These are phyloP conservation scores for Bipolaris sorokiniana DNA, from an alignment of 2,329 filamentous ascomycete genomes.

Conservation along the genomic window DNA sequence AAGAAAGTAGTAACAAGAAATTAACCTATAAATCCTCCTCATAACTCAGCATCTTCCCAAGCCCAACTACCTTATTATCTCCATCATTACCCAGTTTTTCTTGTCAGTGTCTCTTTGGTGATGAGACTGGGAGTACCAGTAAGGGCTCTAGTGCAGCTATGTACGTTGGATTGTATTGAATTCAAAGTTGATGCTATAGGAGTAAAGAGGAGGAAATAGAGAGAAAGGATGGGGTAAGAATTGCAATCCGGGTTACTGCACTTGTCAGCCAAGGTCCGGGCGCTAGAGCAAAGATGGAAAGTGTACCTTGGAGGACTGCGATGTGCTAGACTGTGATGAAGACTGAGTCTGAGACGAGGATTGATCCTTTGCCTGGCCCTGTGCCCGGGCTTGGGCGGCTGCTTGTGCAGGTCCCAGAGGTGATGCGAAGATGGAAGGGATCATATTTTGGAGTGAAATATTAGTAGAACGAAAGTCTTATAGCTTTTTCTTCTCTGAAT, in stretches of 20 bases:
- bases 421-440: not conserved
- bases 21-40: too few relatives aligned
- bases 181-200: not conserved
- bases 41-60: not conserved
- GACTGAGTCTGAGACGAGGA: not conserved
- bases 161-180: not conserved
- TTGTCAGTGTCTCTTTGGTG: not conserved
- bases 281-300: not conserved
- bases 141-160: not conserved
- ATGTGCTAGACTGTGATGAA: not conserved
- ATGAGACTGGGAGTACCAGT: not conserved
- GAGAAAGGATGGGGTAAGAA: not conserved
- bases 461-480: not conserved
- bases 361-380: not conserved
- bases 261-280: not conserved
- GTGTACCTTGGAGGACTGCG: not conserved
- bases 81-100: not conserved
- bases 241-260: not conserved
- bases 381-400: not conserved
- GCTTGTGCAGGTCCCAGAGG: not conserved
- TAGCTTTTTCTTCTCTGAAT: not conserved
- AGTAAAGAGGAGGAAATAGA: not conserved
- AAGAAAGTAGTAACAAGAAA: not conserved
- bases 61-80: not conserved
- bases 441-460: not conserved